Evolutionary conservation across 306 rosid species (phyloP).

Genomic region (Malus sylvestris): DNA sequence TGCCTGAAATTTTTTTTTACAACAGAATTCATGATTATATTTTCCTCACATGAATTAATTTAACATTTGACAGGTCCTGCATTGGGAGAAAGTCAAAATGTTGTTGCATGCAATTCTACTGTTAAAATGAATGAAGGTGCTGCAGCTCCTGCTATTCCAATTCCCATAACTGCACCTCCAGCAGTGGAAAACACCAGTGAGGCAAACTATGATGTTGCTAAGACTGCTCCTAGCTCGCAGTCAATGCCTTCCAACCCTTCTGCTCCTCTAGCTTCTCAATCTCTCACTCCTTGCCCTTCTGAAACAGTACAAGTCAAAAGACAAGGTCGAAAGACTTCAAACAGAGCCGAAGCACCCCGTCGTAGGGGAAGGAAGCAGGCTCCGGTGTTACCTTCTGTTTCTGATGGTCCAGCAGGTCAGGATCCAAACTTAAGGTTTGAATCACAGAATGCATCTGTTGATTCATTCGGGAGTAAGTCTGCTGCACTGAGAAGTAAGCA

Average conservation of each 20-base stretch:
- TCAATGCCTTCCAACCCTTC: conserved; percentile 27
- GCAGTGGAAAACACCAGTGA: conserved; percentile 22
- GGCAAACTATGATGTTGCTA: conserved; percentile 26
- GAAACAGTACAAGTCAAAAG: conserved; percentile 54
- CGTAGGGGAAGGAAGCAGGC: conserved; percentile 75
- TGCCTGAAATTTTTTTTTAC: not conserved
- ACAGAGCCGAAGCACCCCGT: conserved; percentile 62
- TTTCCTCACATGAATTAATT: not conserved
- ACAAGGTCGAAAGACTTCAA: conserved; percentile 72
- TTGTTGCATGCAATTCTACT: conserved; percentile 24
- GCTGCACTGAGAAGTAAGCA: conserved; percentile 28
- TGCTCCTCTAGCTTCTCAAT: conserved; percentile 31
- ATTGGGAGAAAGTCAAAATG: conserved; percentile 33
- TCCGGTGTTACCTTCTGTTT: conserved; percentile 24
- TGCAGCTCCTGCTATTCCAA: conserved; percentile 24
- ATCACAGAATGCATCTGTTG: conserved; percentile 35
- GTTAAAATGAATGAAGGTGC: conserved; percentile 24
- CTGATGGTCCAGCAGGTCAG: conserved; percentile 36
- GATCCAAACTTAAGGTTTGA: conserved; percentile 49
- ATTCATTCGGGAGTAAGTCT: conserved; percentile 38
- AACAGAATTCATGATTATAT: conserved; percentile 1
- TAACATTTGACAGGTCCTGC: conserved; percentile 43
- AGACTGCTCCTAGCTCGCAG: conserved; percentile 35
- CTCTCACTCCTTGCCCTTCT: conserved; percentile 34
- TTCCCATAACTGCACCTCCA: conserved; percentile 25